Conservation (phyloP, 495 filamentous ascomycete genomes). For the Pyronema omphalodes region DNA sequence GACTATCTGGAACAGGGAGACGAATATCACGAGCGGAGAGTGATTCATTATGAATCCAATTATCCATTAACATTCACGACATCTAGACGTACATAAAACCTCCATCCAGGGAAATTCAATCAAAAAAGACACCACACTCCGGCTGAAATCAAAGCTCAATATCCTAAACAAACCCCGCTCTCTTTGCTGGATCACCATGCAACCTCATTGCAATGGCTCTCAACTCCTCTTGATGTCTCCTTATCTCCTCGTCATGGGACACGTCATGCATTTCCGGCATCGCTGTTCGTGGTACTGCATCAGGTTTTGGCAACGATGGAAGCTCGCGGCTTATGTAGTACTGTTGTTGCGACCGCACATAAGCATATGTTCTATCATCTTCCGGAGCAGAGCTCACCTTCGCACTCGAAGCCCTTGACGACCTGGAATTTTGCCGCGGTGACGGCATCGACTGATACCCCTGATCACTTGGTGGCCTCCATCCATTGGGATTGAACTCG, state of each 20-base stretch:
- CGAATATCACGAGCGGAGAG: too few relatives aligned
- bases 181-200: background rate
- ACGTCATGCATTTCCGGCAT: slow-evolving; percentile 4
- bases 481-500: background rate
- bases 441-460: background rate
- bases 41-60: too few relatives aligned
- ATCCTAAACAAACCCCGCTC: background rate
- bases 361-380: background rate
- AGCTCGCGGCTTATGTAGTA: slow-evolving; percentile 14
- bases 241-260: slow-evolving; percentile 16
- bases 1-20: too few relatives aligned
- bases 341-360: background rate
- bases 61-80: too few relatives aligned
- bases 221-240: slow-evolving; percentile 14
- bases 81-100: too few relatives aligned
- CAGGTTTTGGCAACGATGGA: slow-evolving; percentile 16
- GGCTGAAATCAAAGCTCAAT: background rate
- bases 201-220: slow-evolving; percentile 10
- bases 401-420: background rate
- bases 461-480: background rate
- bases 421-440: slow-evolving; percentile 6
- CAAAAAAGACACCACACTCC: background rate
- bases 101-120: too few relatives aligned
- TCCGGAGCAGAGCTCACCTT: background rate
- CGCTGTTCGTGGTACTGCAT: background rate